Evolutionary conservation across 1,284 basidiomycete genomes (phyloP), one percentile per base, ranked within the genome.

Genomic region (Cryptococcus maquisensis): DNA sequence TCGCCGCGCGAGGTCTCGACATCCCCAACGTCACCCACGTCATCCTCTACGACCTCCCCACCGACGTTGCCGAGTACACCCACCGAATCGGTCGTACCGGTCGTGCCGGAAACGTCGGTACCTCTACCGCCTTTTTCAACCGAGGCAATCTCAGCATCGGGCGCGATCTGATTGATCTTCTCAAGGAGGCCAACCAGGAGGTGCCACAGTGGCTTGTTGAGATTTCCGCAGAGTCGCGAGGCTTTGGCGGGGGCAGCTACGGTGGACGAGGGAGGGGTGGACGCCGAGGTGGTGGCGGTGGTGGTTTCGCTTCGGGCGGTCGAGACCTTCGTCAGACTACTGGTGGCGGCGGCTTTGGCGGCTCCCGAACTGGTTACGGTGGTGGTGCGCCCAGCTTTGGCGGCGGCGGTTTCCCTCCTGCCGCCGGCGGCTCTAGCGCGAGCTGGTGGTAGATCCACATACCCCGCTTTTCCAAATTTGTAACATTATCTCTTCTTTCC

Each of bases 11-110:
- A 82, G 95, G 95, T 77, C 86, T 99, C 68, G 95, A 99, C 80
- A 98, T 99, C 67, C 96, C 96, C 66, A 96, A 99, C 77, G 95
- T 99, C 69, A 97, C 91, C 28, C 96, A 98, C 76, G 95, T 99
- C 69, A 83, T 98, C 80, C 67, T 75, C 78, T 98, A 97, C 79
- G 96, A 98, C 76, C 81, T 99, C n/a, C 95, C 95, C 18, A 89
- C 88, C 59, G 95, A 99, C 78, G 95, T 99, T 60, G 95, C 98
- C 72, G 96, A 97, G 77, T 97, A 97, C 77, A 94, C 96, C 47
- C 93, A 97, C 76, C 90, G 93, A 72, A 97, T 97, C 71, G 95
- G 95, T 81, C 92, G 95, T 83, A 98, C 96, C 20, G 95, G 96
- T 53, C 94, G 95, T 85, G 96, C 96, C 15, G 95, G 95, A 64